phyloP scores from a whole-genome alignment of 768 basidiomycete species.

The Pleurotus sapidus region DNA sequence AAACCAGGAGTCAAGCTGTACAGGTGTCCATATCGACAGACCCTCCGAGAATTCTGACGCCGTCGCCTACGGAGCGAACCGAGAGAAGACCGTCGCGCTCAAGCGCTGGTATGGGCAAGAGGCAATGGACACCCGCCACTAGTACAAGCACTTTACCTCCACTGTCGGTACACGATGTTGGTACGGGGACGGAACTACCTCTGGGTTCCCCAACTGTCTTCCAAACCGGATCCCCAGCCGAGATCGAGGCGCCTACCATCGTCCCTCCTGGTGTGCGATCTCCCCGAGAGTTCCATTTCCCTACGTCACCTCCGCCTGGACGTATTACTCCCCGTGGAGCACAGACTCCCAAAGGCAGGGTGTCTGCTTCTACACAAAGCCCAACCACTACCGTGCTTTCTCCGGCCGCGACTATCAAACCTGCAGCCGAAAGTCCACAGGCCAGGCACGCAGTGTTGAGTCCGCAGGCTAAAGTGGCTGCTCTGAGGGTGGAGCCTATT shows the following conservation, averaged over 20 bases:
- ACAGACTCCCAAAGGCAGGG: neutral
- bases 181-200: slow-evolving; percentile 12
- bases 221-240: slow-evolving; percentile 7
- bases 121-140: slow-evolving; percentile 27
- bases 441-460: neutral
- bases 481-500: no score
- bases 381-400: slow-evolving; percentile 9
- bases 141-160: slow-evolving; percentile 19
- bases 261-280: slow-evolving; percentile 11
- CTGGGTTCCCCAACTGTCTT: slow-evolving; percentile 9
- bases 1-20: slow-evolving; percentile 52
- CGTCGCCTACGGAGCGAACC: slow-evolving; percentile 5
- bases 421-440: neutral
- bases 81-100: slow-evolving; percentile 11
- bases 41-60: slow-evolving; percentile 6
- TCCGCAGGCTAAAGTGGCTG: neutral
- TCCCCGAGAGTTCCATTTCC: slow-evolving; percentile 19
- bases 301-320: slow-evolving; percentile 15
- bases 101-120: slow-evolving; percentile 15
- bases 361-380: neutral
- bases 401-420: slow-evolving; percentile 1
- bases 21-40: slow-evolving; percentile 46
- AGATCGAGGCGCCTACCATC: neutral
- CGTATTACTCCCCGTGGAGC: neutral
- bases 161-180: slow-evolving; percentile 21